These are phyloP conservation scores for Chalara sp. DNA, from an alignment of 2,329 filamentous ascomycete genomes.

Conservation along the genomic window DNA sequence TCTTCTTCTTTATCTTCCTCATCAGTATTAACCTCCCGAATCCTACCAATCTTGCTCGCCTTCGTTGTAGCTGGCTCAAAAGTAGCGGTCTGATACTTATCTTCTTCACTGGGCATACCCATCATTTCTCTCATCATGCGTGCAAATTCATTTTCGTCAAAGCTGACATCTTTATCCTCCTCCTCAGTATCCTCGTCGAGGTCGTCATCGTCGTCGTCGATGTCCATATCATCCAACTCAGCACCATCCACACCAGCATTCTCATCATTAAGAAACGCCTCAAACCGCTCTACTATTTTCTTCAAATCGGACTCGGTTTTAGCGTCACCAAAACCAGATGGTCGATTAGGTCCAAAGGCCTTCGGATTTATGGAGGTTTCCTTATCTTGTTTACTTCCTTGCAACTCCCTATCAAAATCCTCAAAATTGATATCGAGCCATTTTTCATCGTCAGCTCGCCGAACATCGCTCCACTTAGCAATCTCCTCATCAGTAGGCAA, in stretches of 20 bases:
- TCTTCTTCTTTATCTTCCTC: constrained; percentile 46
- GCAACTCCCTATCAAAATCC: constrained; percentile 79
- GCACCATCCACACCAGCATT: constrained; percentile 74
- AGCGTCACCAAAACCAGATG: constrained; percentile 55
- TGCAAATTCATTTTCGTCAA: constrained; percentile 79
- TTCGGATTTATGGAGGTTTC: constrained; percentile 18
- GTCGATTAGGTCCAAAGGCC: constrained; percentile 21
- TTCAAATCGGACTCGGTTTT: constrained; percentile 68
- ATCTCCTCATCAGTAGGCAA: constrained; percentile 75
- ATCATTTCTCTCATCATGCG: constrained; percentile 91
- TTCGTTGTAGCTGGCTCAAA: constrained; percentile 5
- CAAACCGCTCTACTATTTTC: constrained; percentile 91
- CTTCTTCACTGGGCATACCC: constrained; percentile 46
- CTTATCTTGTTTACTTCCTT: constrained; percentile 38
- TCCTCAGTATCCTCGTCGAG: constrained; percentile 51
- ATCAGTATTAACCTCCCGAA: constrained; percentile 22
- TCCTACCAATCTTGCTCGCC: constrained; percentile 4
- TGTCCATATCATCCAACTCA: constrained; percentile 65
- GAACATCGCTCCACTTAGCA: constrained; percentile 51
- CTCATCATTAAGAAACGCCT: constrained; percentile 84
- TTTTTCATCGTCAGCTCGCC: constrained; percentile 71
- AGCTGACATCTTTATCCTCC: constrained; percentile 70
- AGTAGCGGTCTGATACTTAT: neutral
- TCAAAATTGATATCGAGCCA: constrained; percentile 92
- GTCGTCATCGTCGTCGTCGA: constrained; percentile 42